A percentile compares a stretch with the other conserved stretches of the same genome.
Conservation (phyloP, 495 filamentous ascomycete genomes). For the Chaetomium fimeti region DNA sequence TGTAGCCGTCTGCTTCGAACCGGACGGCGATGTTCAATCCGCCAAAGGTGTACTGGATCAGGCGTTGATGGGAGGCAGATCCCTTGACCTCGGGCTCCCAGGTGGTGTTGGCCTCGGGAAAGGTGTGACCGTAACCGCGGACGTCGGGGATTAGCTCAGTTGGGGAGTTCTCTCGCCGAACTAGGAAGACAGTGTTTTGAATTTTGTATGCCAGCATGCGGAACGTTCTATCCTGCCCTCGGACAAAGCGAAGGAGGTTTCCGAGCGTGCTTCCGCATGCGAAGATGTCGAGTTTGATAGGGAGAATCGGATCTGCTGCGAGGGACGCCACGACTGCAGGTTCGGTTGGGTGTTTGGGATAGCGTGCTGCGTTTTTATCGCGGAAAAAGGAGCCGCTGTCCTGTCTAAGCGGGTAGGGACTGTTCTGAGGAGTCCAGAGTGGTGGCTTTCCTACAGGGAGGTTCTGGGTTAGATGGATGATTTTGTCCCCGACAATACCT, state of each 20-base stretch:
- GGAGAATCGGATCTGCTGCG: constrained; percentile 26
- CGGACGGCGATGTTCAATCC: constrained; percentile 57
- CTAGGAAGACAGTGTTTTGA: constrained; percentile 61
- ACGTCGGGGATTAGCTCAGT: constrained; percentile 52
- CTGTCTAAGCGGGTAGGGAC: constrained; percentile 40
- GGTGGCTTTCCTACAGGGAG: constrained; percentile 53
- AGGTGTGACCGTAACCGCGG: constrained; percentile 61
- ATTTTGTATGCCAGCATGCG: constrained; percentile 60
- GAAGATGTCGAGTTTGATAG: constrained; percentile 55
- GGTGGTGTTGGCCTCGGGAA: constrained; percentile 63
- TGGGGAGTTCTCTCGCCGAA: constrained; percentile 58
- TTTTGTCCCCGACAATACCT: background rate
- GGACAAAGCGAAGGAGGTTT: constrained; percentile 52
- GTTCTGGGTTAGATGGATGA: background rate
- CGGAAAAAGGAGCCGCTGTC: constrained; percentile 58
- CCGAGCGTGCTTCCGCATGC: constrained; percentile 63
- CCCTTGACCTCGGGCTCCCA: constrained; percentile 50
- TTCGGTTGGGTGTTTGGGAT: constrained; percentile 56
- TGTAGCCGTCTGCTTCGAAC: constrained; percentile 63
- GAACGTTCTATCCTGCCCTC: constrained; percentile 47
- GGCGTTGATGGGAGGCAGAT: constrained; percentile 61
- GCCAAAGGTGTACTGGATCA: constrained; percentile 59
- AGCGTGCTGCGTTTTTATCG: constrained; percentile 61
- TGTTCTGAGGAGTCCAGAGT: constrained; percentile 53
- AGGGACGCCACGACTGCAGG: constrained; percentile 50